Evolutionary conservation across 2,329 filamentous ascomycete species (phyloP).

Genomic region (Cordyceps pruinosa): DNA sequence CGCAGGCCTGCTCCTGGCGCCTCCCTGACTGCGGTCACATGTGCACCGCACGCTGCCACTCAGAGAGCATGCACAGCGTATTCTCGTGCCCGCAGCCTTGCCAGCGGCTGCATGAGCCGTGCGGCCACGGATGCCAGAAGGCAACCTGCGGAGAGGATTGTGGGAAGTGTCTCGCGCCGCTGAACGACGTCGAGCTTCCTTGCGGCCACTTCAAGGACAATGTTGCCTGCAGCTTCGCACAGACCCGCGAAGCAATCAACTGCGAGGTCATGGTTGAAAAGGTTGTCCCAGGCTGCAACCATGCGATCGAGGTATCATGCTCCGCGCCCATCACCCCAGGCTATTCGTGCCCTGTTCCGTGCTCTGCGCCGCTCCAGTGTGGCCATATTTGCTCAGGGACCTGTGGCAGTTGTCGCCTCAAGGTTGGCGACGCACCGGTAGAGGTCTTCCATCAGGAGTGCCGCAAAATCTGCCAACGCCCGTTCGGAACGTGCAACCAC

Average conservation of each 20-base stretch:
- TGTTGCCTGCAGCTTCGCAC: conserved; percentile 10
- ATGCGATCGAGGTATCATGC: conserved; percentile 9
- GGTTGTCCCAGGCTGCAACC: conserved; percentile 7
- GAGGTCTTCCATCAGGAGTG: conserved; percentile 30
- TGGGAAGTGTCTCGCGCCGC: conserved; percentile 12
- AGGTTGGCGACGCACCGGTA: conserved; percentile 14
- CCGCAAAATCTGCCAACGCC: conserved; percentile 37
- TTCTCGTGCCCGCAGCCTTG: conserved; percentile 39
- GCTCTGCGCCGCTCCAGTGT: conserved; percentile 30
- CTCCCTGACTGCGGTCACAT: conserved; percentile 38
- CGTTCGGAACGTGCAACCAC: conserved; percentile 50
- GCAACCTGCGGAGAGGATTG: conserved; percentile 36
- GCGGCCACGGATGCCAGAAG: conserved; percentile 35
- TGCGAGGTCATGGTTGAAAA: conserved; percentile 12
- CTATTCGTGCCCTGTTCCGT: conserved; percentile 13
- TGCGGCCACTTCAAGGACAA: conserved; percentile 16
- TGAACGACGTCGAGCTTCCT: conserved; percentile 16
- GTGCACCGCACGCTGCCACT: conserved; percentile 39
- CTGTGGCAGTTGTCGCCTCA: conserved; percentile 10
- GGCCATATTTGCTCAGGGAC: conserved; percentile 25
- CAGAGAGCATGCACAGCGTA: conserved; percentile 36
- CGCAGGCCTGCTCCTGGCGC: conserved; percentile 39
- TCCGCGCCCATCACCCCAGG: conserved; percentile 4
- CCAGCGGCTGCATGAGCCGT: conserved; percentile 32
- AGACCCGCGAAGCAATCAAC: background rate